Conservation (phyloP, 768 basidiomycete species). For the Serendipita vermifera region DNA sequence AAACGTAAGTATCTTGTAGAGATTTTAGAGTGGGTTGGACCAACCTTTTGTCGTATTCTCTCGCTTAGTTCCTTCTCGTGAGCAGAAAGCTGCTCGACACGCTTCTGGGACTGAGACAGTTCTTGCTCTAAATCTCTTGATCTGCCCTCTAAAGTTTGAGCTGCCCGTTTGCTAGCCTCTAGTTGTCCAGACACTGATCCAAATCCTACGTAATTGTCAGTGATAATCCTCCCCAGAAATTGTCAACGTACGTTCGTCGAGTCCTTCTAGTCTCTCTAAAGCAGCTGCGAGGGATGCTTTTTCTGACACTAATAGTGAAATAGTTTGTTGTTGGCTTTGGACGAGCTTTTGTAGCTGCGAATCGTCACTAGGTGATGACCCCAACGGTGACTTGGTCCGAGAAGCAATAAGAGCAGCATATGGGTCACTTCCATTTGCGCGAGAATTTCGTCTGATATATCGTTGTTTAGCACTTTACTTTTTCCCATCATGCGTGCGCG, state of each 20-base stretch:
- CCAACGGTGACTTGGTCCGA: not conserved
- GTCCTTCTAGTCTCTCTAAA: slow-evolving; percentile 42
- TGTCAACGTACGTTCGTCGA: slow-evolving; percentile 43
- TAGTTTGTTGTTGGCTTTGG: slow-evolving; percentile 47
- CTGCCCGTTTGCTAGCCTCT: slow-evolving; percentile 3
- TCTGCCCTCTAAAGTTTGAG: slow-evolving; percentile 12
- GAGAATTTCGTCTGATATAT: not conserved
- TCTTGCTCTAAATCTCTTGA: slow-evolving; percentile 7
- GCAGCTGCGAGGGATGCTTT: slow-evolving; percentile 45
- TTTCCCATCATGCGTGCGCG: not conserved
- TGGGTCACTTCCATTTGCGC: not conserved
- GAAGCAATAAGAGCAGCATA: not conserved
- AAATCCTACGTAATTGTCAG: slow-evolving; percentile 10
- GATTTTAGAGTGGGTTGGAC: not conserved
- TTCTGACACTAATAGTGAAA: slow-evolving; percentile 63
- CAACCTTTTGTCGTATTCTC: slow-evolving; percentile 3
- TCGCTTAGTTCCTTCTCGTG: slow-evolving; percentile 10
- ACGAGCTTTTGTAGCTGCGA: slow-evolving; percentile 12
- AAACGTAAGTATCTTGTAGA: not conserved
- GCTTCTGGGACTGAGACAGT: slow-evolving; percentile 7
- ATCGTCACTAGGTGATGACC: slow-evolving; percentile 7
- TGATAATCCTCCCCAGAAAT: not conserved
- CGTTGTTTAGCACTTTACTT: not conserved
- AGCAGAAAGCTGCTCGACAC: not conserved
- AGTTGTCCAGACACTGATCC: slow-evolving; percentile 4